Base-by-base conservation (phyloP, 140 eudicot species). In the Anethum foeniculum region DNA sequence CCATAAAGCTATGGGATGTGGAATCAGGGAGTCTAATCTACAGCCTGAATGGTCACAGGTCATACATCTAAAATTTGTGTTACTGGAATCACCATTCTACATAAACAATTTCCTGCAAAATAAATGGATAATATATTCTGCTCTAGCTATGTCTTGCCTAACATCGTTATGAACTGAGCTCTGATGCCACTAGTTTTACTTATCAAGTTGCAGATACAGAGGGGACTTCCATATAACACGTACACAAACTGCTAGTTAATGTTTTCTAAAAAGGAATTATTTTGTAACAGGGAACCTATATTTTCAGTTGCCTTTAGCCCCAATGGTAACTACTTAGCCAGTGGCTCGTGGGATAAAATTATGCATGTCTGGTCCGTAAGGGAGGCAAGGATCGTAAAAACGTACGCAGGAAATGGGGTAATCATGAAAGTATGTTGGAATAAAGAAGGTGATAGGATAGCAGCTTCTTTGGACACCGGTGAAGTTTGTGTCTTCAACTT, bases 21-120 rank as follows among this genome's bases (percentile, higher is more conserved):
- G 92, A 91, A 76, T 41, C 81, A 23, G 99, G 99, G 58, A 83
- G 60, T 78, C 87, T 89, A 44, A 87, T 89, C 67, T 87, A 87
- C 86, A 95, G 92, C 90, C 85, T 95, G 75, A 86, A 88, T 82
- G 97, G 91, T 71, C 99, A 95, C 87, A 91, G 96, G 99, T 92
- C 90, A 34, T 51, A 54, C 77, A 27, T 64, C 6, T 8, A 64
- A 11, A 34, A 34, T 34, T 34, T 64, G 1, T 64, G 3, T 27
- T 27, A 10, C 3, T 25, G 6, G 3, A 27, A 64, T 11, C 0
- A 9, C 16, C 71, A 64, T 64, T 56, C 3, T 19, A 7, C 1
- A 21, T 8, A 56, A 19, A 34, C 38, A 34, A 34, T 34, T 34
- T 34, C 38, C 38, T 34, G 38, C 38, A 34, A 34, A 34, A 34